Evolutionary conservation across 345 rosid species (phyloP).

Genomic region (Populus pruinosa): DNA sequence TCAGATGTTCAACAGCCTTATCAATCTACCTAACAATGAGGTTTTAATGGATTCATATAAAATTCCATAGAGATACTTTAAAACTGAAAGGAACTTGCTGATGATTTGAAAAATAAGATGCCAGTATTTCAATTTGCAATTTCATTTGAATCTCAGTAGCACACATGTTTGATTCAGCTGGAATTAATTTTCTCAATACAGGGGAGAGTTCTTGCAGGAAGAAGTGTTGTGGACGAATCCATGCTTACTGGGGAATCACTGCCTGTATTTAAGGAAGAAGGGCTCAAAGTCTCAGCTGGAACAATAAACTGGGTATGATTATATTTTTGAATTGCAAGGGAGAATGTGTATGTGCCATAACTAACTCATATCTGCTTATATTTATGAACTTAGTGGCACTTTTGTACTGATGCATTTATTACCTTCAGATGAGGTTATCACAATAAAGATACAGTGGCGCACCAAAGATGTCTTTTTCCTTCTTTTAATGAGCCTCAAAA

Average conservation of each 20-base stretch:
- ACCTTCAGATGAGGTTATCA: not conserved
- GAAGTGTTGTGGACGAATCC: constrained; percentile 96
- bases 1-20: constrained; percentile 4
- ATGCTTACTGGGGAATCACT: constrained; percentile 98
- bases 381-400: not conserved
- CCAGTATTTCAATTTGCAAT: not conserved
- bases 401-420: not conserved
- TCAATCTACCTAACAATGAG: not conserved
- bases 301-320: constrained; percentile 80
- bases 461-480: constrained; percentile 1
- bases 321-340: constrained; percentile 5
- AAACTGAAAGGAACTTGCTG: not conserved
- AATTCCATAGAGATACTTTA: not conserved
- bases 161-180: constrained; percentile 14
- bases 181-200: constrained; percentile 23
- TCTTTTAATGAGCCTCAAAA: not conserved
- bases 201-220: constrained; percentile 89
- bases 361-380: constrained; percentile 1
- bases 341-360: not conserved
- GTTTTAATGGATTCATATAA: not conserved
- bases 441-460: not conserved
- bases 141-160: not conserved
- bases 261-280: constrained; percentile 82
- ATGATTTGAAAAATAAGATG: not conserved
- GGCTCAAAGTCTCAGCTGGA: constrained; percentile 81